Evolutionary conservation across 2,329 filamentous ascomycete species (phyloP), one percentile per base, ranked within the genome.

Genomic region (Plenodomus tracheiphilus): DNA sequence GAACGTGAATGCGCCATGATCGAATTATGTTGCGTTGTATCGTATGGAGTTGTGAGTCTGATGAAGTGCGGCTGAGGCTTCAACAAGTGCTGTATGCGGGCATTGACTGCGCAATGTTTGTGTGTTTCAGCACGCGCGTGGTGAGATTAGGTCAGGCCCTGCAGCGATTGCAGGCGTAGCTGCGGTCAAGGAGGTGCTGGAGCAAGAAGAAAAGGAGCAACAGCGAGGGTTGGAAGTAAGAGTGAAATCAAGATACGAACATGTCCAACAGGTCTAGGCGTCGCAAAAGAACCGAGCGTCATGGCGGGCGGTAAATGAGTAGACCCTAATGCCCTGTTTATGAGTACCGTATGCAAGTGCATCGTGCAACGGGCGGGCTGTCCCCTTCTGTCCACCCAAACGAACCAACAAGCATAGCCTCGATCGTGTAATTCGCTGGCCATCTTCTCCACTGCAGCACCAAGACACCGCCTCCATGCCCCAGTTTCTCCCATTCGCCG

Each of bases 251-350:
- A 36, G 49, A 44, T 21, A 47, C 47, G 37, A 49, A 37, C 35
- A 39, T 41, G 41, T 36, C 43, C 17, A 44, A 18, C n/a, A 46
- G 49, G 41, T 41, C 42, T 41, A 39, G 45, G 28, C 17, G 43
- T 30, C 19, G 35, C 32, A 48, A 49, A 48, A 47, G 51, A 41
- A 18, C 34, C 37, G 36, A 45, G 54, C 61, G 56, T 61, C 59
- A 62, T 62, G 39, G 47, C 55, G 48, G 49, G 39, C 45, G 47
- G 13, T 15, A 15, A 32, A 15, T 32, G 13, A 32, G 9, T 32
- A 15, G 7, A 32, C 28, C 6, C 21, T 42, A 37, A 39, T 64
- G 55, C 54, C 61, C 47, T 62, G 59, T 62, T 64, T 58, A 55
- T 53, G n/a, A n/a, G n/a, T n/a, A n/a, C 49, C 35, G 52, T 45